Evolutionary conservation across 2,329 filamentous ascomycete species (phyloP).

Genomic region (Trichothecium sympodiale): DNA sequence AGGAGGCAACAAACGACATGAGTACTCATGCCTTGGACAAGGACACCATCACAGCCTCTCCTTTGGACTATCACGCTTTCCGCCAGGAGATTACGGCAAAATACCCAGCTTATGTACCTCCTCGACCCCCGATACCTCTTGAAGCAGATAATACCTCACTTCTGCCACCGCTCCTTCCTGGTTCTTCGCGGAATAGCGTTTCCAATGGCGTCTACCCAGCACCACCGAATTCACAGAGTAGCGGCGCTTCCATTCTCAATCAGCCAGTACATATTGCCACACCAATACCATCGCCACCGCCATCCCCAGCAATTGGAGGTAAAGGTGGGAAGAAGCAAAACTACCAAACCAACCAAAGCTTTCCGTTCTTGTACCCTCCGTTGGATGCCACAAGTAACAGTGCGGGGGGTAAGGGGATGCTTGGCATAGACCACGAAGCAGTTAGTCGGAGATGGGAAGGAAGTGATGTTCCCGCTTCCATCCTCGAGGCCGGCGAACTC

Average conservation of each 20-base stretch:
- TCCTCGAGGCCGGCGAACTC: constrained; percentile 85
- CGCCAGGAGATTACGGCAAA: constrained; percentile 96
- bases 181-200: constrained; percentile 50
- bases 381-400: constrained; percentile 81
- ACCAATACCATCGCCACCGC: constrained; percentile 87
- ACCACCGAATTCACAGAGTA: constrained; percentile 41
- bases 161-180: constrained; percentile 71
- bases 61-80: constrained; percentile 91
- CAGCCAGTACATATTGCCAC: constrained; percentile 99
- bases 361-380: constrained; percentile 94
- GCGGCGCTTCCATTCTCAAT: constrained; percentile 72
- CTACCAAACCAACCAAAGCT: constrained; percentile 98
- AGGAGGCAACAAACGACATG: constrained; percentile 57
- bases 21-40: constrained; percentile 50
- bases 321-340: constrained; percentile 98
- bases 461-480: constrained; percentile 87
- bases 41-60: constrained; percentile 82
- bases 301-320: constrained; percentile 74
- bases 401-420: constrained; percentile 77
- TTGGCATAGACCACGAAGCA: constrained; percentile 66
- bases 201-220: constrained; percentile 51
- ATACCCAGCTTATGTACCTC: constrained; percentile 92
- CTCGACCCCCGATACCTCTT: constrained; percentile 68
- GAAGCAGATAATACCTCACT: constrained; percentile 88
- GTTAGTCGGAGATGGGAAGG: constrained; percentile 85